Conservation (phyloP, 805 yeast genomes). For the Candida broadrunensis region DNA sequence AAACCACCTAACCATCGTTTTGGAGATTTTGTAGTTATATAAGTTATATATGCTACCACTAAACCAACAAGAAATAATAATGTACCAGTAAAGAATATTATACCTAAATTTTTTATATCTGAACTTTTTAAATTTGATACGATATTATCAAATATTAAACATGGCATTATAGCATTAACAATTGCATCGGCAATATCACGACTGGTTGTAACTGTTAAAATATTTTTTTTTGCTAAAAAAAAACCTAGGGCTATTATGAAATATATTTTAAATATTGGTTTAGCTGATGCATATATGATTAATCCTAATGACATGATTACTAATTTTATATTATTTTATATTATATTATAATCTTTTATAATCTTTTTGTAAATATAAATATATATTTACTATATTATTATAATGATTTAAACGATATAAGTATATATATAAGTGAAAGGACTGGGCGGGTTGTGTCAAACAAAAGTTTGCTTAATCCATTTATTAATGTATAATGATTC, state of each 20-base stretch:
- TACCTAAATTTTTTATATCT: slow-evolving; percentile 71
- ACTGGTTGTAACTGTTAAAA: slow-evolving; percentile 64
- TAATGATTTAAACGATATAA: too few relatives aligned
- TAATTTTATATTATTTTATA: too few relatives aligned
- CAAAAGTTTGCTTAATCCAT: too few relatives aligned
- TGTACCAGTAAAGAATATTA: slow-evolving; percentile 48
- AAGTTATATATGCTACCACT: slow-evolving; percentile 40
- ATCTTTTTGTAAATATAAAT: not conserved
- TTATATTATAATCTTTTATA: slow-evolving; percentile 8
- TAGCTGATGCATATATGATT: slow-evolving; percentile 73
- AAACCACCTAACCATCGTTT: slow-evolving; percentile 75
- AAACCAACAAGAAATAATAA: slow-evolving; percentile 52
- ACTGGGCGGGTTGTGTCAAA: too few relatives aligned
- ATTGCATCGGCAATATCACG: slow-evolving; percentile 68
- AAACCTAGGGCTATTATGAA: slow-evolving; percentile 68
- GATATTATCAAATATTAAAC: slow-evolving; percentile 71
- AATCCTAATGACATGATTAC: slow-evolving; percentile 47
- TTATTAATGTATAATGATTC: too few relatives aligned
- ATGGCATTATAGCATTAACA: slow-evolving; percentile 68
- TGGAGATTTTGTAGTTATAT: slow-evolving; percentile 58
- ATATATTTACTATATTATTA: too few relatives aligned
- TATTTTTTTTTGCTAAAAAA: slow-evolving; percentile 57
- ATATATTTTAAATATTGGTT: slow-evolving; percentile 84
- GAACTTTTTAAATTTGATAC: slow-evolving; percentile 62
- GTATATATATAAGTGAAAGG: too few relatives aligned